A percentile compares a stretch with the other conserved stretches of the same genome.
Evolutionary conservation across 2,329 filamentous ascomycete species (phyloP).

Genomic region (Chrysoporthe deuterocubensis): DNA sequence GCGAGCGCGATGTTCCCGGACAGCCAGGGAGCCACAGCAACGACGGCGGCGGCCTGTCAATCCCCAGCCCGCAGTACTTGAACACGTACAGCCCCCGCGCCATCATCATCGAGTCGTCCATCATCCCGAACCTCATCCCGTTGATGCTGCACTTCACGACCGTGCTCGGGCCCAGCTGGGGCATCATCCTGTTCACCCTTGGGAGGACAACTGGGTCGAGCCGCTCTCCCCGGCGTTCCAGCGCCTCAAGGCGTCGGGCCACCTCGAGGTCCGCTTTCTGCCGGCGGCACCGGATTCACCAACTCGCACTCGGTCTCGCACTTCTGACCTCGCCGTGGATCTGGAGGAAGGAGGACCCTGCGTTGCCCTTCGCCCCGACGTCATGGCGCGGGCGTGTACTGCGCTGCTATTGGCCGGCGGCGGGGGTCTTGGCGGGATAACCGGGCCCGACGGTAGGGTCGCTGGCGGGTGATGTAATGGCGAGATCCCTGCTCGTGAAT

Average conservation of each 20-base stretch:
- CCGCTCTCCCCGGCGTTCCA: constrained; percentile 38
- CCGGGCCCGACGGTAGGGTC: no score
- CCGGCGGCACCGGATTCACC: constrained; percentile 38
- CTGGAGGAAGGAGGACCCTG: no score
- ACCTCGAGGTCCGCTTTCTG: constrained; percentile 42
- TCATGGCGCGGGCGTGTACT: no score
- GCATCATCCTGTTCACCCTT: constrained; percentile 45
- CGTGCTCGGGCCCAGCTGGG: constrained; percentile 44
- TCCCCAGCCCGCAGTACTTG: constrained; percentile 1
- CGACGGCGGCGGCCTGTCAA: not conserved
- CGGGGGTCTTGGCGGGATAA: no score
- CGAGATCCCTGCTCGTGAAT: no score
- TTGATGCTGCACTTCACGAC: constrained; percentile 35
- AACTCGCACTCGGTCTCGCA: constrained; percentile 38
- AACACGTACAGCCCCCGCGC: constrained; percentile 21
- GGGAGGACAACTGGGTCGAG: constrained; percentile 32
- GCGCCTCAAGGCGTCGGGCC: constrained; percentile 37
- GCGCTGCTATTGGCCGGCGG: no score
- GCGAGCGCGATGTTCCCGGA: no score
- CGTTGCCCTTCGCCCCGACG: no score
- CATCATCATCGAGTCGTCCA: constrained; percentile 30
- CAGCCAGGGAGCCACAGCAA: not conserved
- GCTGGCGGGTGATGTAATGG: no score
- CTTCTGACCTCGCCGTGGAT: constrained; percentile 39
- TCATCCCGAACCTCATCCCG: constrained; percentile 34